Evolutionary conservation across 352 stramenopile species (phyloP).

Genomic region (Phytopythium helicoides): DNA sequence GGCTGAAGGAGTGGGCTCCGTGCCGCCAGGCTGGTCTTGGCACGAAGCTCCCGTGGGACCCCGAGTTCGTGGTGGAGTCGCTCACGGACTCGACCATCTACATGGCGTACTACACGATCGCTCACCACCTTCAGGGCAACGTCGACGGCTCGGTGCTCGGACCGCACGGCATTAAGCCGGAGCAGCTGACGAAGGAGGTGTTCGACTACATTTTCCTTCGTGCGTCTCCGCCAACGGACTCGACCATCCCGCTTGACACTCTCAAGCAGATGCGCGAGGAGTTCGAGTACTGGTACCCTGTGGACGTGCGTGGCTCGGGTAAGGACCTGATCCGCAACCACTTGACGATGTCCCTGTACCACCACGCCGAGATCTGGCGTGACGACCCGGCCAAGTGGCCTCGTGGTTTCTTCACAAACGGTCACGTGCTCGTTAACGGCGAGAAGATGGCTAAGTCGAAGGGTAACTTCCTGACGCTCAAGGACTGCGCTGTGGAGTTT

Average conservation of each 20-base stretch:
- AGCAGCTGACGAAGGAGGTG: constrained; percentile 94
- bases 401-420: constrained; percentile 98
- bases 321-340: constrained; percentile 98
- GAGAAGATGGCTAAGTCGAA: constrained; percentile 99
- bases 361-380: constrained; percentile 99
- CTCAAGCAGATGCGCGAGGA: constrained; percentile 94
- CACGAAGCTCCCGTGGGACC: constrained; percentile 97
- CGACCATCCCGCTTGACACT: constrained; percentile 85
- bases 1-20: constrained; percentile 99
- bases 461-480: constrained; percentile 99
- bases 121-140: constrained; percentile 96
- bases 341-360: constrained; percentile 99
- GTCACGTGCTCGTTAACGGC: constrained; percentile 95
- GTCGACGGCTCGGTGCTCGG: constrained; percentile 92
- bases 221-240: constrained; percentile 80
- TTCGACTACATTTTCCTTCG: constrained; percentile 99
- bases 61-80: constrained; percentile 98
- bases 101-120: constrained; percentile 99
- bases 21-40: constrained; percentile 97
- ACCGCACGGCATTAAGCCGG: constrained; percentile 79
- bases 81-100: constrained; percentile 99
- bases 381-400: constrained; percentile 97
- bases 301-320: constrained; percentile 97
- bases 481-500: constrained; percentile 96
- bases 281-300: constrained; percentile 99